Conservation (phyloP, 2,329 filamentous ascomycete genomes). For the Amesomyces nigricolor region DNA sequence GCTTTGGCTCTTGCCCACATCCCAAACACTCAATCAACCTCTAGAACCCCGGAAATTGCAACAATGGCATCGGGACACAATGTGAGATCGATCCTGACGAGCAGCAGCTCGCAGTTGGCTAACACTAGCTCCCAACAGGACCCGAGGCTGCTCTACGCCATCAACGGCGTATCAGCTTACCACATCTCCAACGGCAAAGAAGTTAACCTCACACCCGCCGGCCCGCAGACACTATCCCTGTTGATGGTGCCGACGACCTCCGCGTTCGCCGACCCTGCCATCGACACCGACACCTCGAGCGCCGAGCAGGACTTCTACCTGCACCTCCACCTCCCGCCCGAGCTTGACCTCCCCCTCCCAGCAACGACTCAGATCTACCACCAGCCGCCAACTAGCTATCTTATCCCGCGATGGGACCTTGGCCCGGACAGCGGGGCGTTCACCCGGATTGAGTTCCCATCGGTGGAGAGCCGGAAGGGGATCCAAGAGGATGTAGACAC, state of each 20-base stretch:
- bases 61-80: slow-evolving; percentile 43
- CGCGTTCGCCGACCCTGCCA: slow-evolving; percentile 55
- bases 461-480: slow-evolving; percentile 62
- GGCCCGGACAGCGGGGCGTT: slow-evolving; percentile 85
- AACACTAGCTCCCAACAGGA: slow-evolving; percentile 38
- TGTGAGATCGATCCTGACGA: slow-evolving; percentile 28
- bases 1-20: too few species aligned
- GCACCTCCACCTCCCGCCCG: slow-evolving; percentile 87
- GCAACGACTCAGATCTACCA: slow-evolving; percentile 97
- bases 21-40: background rate
- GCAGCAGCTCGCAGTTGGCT: background rate
- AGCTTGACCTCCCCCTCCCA: slow-evolving; percentile 87
- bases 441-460: slow-evolving; percentile 85
- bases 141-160: slow-evolving; percentile 61
- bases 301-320: slow-evolving; percentile 92
- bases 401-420: slow-evolving; percentile 93
- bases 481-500: slow-evolving; percentile 91
- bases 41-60: background rate
- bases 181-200: slow-evolving; percentile 87
- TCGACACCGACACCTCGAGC: slow-evolving; percentile 46
- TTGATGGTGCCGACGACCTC: slow-evolving; percentile 93
- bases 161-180: slow-evolving; percentile 85
- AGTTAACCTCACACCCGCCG: slow-evolving; percentile 72
- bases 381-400: slow-evolving; percentile 84
- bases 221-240: slow-evolving; percentile 84